A percentile compares a stretch with the other conserved stretches of the same genome.
These are phyloP conservation scores for Botryobasidium botryosum DNA, from an alignment of 768 basidiomycete genomes.

Conservation along the genomic window DNA sequence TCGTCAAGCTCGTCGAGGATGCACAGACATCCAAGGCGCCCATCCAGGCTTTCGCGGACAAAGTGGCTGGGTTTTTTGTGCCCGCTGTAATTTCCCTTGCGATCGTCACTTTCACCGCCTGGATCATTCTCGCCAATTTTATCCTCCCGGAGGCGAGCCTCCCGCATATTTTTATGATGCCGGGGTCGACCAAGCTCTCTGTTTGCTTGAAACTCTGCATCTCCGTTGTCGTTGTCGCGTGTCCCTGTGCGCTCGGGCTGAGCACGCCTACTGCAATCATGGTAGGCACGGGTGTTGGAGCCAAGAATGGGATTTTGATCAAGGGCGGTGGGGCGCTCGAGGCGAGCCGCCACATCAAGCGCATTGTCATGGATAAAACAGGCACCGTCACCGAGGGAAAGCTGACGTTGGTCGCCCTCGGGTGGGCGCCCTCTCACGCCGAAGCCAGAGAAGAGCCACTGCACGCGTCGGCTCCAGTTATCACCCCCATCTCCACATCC, in stretches of 20 bases:
- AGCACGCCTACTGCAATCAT: conserved; percentile 97
- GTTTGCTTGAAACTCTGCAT: conserved; percentile 95
- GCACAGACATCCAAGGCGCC: conserved; percentile 97
- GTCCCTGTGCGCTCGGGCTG: conserved; percentile 91
- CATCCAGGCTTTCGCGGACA: conserved; percentile 93
- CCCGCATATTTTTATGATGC: conserved; percentile 69
- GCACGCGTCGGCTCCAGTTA: conserved; percentile 6
- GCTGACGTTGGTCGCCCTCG: conserved; percentile 56
- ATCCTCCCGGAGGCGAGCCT: conserved; percentile 38
- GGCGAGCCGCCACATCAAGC: conserved; percentile 65
- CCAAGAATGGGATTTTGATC: conserved; percentile 93
- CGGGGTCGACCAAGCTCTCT: conserved; percentile 71
- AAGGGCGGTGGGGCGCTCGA: conserved; percentile 93
- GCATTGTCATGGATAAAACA: conserved; percentile 89
- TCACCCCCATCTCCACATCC: conserved; percentile 14
- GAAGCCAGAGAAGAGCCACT: conserved; percentile 17
- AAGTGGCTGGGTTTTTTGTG: conserved; percentile 88
- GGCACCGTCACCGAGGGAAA: conserved; percentile 96
- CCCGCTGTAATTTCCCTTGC: conserved; percentile 78
- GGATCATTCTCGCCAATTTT: conserved; percentile 54
- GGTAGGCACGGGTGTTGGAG: conserved; percentile 97
- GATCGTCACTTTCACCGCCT: conserved; percentile 59
- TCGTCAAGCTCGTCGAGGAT: conserved; percentile 91
- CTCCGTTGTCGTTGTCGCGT: conserved; percentile 93
- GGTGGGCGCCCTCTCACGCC: conserved; percentile 38